Evolutionary conservation across 768 basidiomycete species (phyloP).

Genomic region (Hericium coralloides): DNA sequence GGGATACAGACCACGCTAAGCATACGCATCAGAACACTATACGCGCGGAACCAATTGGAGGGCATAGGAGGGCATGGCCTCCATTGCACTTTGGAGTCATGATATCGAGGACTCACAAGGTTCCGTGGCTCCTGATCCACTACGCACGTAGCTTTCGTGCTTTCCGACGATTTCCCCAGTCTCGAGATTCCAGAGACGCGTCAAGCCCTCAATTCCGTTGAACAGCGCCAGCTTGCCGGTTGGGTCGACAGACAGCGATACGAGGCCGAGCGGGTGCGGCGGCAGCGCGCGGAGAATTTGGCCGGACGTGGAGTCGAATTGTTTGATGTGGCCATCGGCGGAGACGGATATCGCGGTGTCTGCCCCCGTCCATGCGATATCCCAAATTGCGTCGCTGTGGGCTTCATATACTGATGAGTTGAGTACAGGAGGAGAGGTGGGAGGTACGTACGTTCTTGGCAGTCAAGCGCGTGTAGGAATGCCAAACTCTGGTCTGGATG

Average conservation of each 20-base stretch:
- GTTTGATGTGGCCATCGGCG: slow-evolving; percentile 70
- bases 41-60: not conserved
- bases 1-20: slow-evolving; percentile 76
- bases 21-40: not conserved
- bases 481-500: slow-evolving; percentile 46
- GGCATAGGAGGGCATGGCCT: too few relatives aligned
- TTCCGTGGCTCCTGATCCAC: slow-evolving; percentile 57
- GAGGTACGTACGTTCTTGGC: slow-evolving; percentile 57
- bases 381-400: slow-evolving; percentile 77
- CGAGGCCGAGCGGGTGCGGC: slow-evolving; percentile 79
- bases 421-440: slow-evolving; percentile 11
- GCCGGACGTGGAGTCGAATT: slow-evolving; percentile 61
- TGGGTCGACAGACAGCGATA: slow-evolving; percentile 66
- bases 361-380: slow-evolving; percentile 54
- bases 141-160: slow-evolving; percentile 65
- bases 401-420: slow-evolving; percentile 41
- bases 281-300: slow-evolving; percentile 50
- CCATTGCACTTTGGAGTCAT: too few relatives aligned
- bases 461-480: slow-evolving; percentile 64
- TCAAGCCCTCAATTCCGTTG: slow-evolving; percentile 81
- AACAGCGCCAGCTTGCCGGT: slow-evolving; percentile 61
- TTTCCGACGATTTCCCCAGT: slow-evolving; percentile 51
- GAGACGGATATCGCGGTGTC: slow-evolving; percentile 58
- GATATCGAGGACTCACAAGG: slow-evolving; percentile 44
- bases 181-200: slow-evolving; percentile 63